Conservation (phyloP, 805 yeast genomes). For the Yamadazyma philogaea region DNA sequence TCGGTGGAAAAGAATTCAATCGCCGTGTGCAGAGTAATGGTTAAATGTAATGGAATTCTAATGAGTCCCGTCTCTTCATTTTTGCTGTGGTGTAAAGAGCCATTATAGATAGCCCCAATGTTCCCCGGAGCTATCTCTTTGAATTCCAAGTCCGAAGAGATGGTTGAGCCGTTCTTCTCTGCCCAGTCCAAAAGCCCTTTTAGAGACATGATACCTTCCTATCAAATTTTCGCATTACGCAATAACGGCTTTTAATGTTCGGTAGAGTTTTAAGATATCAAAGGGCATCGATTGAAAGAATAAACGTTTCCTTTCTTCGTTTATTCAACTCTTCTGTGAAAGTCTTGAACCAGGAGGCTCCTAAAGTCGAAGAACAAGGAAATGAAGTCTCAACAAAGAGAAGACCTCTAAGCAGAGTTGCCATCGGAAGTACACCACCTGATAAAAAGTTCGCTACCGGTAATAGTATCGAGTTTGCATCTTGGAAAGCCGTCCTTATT, state of each 20-base stretch:
- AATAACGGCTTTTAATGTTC: neutral
- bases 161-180: constrained; percentile 24
- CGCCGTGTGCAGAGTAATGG: constrained; percentile 25
- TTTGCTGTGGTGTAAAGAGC: constrained; percentile 1
- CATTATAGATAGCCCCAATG: constrained; percentile 21
- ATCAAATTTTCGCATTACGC: neutral
- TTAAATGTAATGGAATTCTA: constrained; percentile 19
- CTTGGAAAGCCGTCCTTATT: constrained; percentile 79
- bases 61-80: constrained; percentile 13
- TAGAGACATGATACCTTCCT: constrained; percentile 4
- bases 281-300: neutral
- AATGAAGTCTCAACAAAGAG: constrained; percentile 14
- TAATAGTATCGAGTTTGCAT: constrained; percentile 62
- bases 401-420: constrained; percentile 77
- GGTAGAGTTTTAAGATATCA: neutral
- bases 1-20: constrained; percentile 18
- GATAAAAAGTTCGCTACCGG: constrained; percentile 35
- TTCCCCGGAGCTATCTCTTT: constrained; percentile 18
- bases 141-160: constrained; percentile 24
- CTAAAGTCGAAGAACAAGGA: neutral
- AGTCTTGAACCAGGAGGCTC: neutral
- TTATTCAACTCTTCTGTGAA: neutral
- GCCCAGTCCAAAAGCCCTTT: constrained; percentile 31
- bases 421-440: constrained; percentile 58
- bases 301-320: neutral